These are phyloP conservation scores for Physcomitrellopsis africana DNA, from an alignment of 225 moss, liverwort and hornwort species.

Conservation along the genomic window DNA sequence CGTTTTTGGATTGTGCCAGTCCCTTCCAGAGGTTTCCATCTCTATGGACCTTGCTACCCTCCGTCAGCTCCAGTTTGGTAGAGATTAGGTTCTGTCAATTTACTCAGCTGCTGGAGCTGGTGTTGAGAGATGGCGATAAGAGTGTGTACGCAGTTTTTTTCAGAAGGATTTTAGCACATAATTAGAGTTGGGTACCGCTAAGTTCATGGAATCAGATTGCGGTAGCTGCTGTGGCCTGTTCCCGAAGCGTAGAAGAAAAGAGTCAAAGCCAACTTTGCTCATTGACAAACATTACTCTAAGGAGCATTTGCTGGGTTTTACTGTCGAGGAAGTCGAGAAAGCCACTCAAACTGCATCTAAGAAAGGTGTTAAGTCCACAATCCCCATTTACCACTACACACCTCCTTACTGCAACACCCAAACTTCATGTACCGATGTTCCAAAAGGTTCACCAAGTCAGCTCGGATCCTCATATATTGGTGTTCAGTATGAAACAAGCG, in stretches of 20 bases:
- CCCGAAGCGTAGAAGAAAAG: slow-evolving; percentile 50
- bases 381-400: slow-evolving; percentile 34
- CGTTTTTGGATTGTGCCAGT: too few species aligned
- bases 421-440: slow-evolving; percentile 9
- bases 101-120: too few species aligned
- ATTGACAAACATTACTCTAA: slow-evolving; percentile 64
- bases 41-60: too few species aligned
- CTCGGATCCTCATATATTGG: slow-evolving; percentile 59
- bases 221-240: slow-evolving; percentile 64
- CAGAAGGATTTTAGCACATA: slow-evolving; percentile 18
- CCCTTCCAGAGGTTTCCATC: too few species aligned
- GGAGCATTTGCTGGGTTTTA: slow-evolving; percentile 66
- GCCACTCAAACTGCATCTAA: slow-evolving; percentile 59
- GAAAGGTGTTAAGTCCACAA: slow-evolving; percentile 49
- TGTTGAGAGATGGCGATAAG: too few species aligned
- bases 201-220: slow-evolving; percentile 61
- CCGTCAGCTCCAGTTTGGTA: too few species aligned
- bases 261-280: slow-evolving; percentile 41
- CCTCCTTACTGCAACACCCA: slow-evolving; percentile 35
- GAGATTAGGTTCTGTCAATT: too few species aligned
- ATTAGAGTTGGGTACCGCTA: slow-evolving; percentile 41
- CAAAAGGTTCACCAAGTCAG: slow-evolving; percentile 30
- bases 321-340: slow-evolving; percentile 57
- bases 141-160: too few species aligned
- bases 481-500: slow-evolving; percentile 46